A percentile compares a stretch with the other conserved stretches of the same genome.
Evolutionary conservation across 805 yeast species (phyloP).

Genomic region (Ogataea parapolymorpha): DNA sequence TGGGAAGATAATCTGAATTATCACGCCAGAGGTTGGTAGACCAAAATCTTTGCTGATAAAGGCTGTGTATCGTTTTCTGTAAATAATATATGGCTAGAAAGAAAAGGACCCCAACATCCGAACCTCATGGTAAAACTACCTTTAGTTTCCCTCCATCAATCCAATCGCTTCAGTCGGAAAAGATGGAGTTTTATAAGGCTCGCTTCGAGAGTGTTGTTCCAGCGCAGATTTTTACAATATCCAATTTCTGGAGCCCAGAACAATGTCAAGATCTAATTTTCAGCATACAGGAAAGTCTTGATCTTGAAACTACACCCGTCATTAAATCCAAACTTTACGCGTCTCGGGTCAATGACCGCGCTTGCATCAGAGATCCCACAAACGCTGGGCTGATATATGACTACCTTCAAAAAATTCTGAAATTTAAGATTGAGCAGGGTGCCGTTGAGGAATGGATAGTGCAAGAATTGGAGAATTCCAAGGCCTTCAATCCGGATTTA

Average conservation of each 20-base stretch:
- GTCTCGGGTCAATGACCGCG: slow-evolving; percentile 54
- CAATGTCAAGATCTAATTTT: slow-evolving; percentile 40
- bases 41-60: background rate
- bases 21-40: slow-evolving; percentile 41
- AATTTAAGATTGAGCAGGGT: slow-evolving; percentile 29
- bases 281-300: slow-evolving; percentile 22
- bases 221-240: slow-evolving; percentile 40
- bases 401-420: slow-evolving; percentile 34
- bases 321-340: slow-evolving; percentile 52
- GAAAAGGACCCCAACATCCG: background rate
- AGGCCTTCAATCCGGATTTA: slow-evolving; percentile 53
- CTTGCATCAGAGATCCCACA: slow-evolving; percentile 36
- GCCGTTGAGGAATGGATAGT: slow-evolving; percentile 29
- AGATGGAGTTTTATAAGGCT: slow-evolving; percentile 8
- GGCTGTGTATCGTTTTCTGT: slow-evolving; percentile 2
- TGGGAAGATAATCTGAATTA: slow-evolving; percentile 36
- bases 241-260: slow-evolving; percentile 36
- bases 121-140: no score
- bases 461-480: slow-evolving; percentile 36
- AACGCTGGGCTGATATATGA: slow-evolving; percentile 42
- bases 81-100: slow-evolving; percentile 1
- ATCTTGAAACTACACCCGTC: slow-evolving; percentile 46
- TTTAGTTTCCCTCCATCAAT: slow-evolving; percentile 11
- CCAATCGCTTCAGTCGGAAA: background rate
- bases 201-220: slow-evolving; percentile 18